Conservation (phyloP, 768 basidiomycete genomes). For the Psilocybe cyanescens region DNA sequence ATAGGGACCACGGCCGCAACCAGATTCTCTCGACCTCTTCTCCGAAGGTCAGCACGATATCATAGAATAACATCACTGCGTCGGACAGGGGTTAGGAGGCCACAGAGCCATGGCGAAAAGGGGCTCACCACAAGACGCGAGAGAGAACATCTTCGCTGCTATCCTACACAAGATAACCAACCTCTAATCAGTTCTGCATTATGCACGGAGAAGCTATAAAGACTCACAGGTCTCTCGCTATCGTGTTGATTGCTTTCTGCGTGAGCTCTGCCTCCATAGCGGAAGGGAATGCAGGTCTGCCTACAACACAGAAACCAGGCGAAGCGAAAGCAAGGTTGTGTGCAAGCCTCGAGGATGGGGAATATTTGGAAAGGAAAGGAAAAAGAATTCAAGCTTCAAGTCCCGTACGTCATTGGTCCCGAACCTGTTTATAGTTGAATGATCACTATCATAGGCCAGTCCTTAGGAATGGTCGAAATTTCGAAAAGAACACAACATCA, state of each 20-base stretch:
- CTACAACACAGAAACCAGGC: too few relatives aligned
- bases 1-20: slow-evolving; percentile 29
- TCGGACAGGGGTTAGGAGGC: not conserved
- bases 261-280: not conserved
- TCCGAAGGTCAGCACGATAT: slow-evolving; percentile 36
- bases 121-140: slow-evolving; percentile 38
- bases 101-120: not conserved
- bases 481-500: not conserved
- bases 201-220: not conserved
- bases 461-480: too few relatives aligned
- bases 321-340: too few relatives aligned
- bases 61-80: slow-evolving; percentile 41
- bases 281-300: not conserved
- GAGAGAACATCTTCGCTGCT: slow-evolving; percentile 39
- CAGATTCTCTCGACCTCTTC: slow-evolving; percentile 41
- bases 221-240: slow-evolving; percentile 2
- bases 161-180: slow-evolving; percentile 25
- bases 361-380: too few relatives aligned
- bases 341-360: not conserved
- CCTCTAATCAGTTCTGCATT: slow-evolving; percentile 20
- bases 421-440: too few relatives aligned
- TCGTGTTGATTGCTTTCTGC: not conserved
- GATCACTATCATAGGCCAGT: too few relatives aligned
- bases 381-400: too few relatives aligned
- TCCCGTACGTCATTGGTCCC: too few relatives aligned